Evolutionary conservation across 1,139 yeast genomes (phyloP), one percentile per base, ranked within the genome.

Genomic region (Hemisphaericaspora subhashii): DNA sequence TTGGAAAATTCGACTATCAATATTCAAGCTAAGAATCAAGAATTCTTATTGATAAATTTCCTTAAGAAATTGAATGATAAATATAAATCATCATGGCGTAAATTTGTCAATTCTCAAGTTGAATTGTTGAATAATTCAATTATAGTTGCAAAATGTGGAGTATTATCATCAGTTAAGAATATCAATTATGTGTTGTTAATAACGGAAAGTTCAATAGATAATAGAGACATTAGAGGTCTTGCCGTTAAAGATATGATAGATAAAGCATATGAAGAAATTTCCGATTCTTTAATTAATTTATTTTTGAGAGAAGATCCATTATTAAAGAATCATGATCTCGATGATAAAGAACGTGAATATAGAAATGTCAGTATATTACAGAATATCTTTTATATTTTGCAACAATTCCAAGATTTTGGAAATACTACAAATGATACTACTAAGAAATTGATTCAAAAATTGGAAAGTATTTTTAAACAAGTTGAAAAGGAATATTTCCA

Each of bases 291-390:
- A 22, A 53, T 64, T 11, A 66, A 63, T 38, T 58, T 71, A 37
- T 70, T 71, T 44, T 55, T 55, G 44, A 54, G 67, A 37, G 74
- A 68, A 38, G 77, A 72, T 46, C 77, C 76, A 9, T 56, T 72
- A 33, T 61, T 71, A 49, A 72, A 71, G 50, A 68, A 60, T 41
- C 65, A 64, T 44, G 72, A 68, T 30, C 74, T 74, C 41, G 77
- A 73, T 44, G 86, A 81, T 43, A 78, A 78, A 55, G 85, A 79
- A 46, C 64, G 74, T 45, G 73, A 77, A 25, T 72, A 79, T 51
- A 68, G 81, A 43, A 78, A 79, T 49, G 74, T 84, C 20, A 73
- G 81, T 39, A 68, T 83, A 50, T 64, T 85, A 35, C 82, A 82
- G 48, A 86, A 86, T 53, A 70, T 81, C 50, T 75, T 77, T 52